Evolutionary conservation across 2,329 filamentous ascomycete species (phyloP).

Genomic region (Lachnellula hyalina): DNA sequence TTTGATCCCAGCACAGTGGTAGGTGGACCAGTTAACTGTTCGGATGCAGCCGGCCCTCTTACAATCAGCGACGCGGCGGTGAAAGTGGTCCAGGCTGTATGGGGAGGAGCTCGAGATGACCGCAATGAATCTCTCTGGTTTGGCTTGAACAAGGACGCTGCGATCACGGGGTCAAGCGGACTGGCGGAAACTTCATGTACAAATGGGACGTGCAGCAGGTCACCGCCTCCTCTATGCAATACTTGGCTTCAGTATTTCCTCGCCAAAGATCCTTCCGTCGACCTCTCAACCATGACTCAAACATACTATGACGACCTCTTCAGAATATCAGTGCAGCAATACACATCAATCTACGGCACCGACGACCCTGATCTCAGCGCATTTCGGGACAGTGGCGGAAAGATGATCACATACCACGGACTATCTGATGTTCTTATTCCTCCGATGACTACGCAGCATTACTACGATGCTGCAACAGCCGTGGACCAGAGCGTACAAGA

Average conservation of each 20-base stretch:
- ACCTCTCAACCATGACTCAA: constrained; percentile 3
- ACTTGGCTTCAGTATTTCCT: constrained; percentile 13
- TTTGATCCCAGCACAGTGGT: constrained; percentile 26
- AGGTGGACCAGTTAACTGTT: not conserved
- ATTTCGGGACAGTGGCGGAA: constrained; percentile 8
- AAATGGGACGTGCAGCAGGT: too few relatives aligned
- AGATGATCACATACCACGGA: constrained; percentile 6
- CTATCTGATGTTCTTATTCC: constrained; percentile 28
- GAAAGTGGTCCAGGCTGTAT: not conserved
- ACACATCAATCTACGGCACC: constrained; percentile 7
- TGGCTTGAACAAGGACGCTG: not conserved
- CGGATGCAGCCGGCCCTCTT: not conserved
- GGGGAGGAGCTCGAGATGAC: not conserved
- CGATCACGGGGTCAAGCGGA: not conserved
- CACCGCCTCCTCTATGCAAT: not conserved
- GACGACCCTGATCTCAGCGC: constrained; percentile 10
- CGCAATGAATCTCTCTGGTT: not conserved
- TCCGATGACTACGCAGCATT: constrained; percentile 32
- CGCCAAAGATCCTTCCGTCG: constrained; percentile 9
- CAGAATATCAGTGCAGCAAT: constrained; percentile 4
- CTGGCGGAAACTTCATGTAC: not conserved
- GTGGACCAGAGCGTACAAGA: not conserved
- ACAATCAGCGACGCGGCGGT: not conserved
- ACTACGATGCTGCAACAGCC: constrained; percentile 32
- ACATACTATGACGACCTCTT: constrained; percentile 4